Base-by-base conservation (phyloP, 495 filamentous ascomycete species). In the Talaromyces wortmannii region DNA sequence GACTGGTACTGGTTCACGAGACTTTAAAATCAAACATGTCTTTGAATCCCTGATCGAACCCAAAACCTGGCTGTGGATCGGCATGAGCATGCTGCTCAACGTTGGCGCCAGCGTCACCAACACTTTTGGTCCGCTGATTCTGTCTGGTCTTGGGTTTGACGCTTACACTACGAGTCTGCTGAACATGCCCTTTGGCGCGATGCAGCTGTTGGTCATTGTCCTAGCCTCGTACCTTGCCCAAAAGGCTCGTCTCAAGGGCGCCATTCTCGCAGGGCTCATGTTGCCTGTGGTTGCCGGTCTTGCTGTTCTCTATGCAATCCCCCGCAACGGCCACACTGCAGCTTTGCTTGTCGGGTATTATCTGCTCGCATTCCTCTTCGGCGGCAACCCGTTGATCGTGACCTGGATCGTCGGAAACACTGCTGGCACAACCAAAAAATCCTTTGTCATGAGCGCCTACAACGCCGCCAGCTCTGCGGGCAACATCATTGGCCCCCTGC, bases 21-120 rank as follows among this genome's bases (percentile, higher is more conserved):
- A 78, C 6, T 79, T 78, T 67, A 78, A 78, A 49, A 53, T 67
- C 32, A 53, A 62, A n/a, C 77, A 80, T 31, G 64, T 78, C 6
- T 23, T 61, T 7, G 76, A 85, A 60, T 74, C 73, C 0, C 57
- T 68, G 0, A 56, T 78, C 0, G 77, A 80, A 43, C 73, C 67
- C 13, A 80, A 80, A 55, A 77, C 73, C 33, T 79, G 74, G 48
- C 65, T 78, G 10, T 79, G 70, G 70, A 57, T 78, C 17, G 67
- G 56, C 18, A 81, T 86, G 67, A 66, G 78, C 12, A 66, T 87
- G 15, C 73, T 82, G 31, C 77, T 83, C 46, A 86, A 84, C 61
- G 75, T 85, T 30, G 83, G 83, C 15, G 82, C 83, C 3, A 73
- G 73, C 42, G 81, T 86, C 8, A 80, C 80, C 45, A 80, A 79